A percentile compares a stretch with the other conserved stretches of the same genome.
Evolutionary conservation across 2,329 filamentous ascomycete species (phyloP).

Genomic region (Neonectria magnoliae): DNA sequence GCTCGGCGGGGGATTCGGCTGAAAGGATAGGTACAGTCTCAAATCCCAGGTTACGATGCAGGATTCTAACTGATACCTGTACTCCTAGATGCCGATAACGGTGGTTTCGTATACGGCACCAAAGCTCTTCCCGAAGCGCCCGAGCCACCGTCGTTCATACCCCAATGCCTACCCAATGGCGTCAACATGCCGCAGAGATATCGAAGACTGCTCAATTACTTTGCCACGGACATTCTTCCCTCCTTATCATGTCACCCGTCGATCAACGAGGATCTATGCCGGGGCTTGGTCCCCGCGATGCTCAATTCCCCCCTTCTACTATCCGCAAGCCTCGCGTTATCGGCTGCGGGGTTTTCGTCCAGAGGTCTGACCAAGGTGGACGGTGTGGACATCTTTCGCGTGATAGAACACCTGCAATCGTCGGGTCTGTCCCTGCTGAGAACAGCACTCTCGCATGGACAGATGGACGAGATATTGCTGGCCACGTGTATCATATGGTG

Average conservation of each 20-base stretch:
- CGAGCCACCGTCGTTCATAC: slow-evolving; percentile 20
- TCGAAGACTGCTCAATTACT: slow-evolving; percentile 37
- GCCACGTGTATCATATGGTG: slow-evolving; percentile 46
- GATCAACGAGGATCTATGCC: slow-evolving; percentile 41
- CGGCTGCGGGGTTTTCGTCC: slow-evolving; percentile 41
- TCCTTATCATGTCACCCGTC: slow-evolving; percentile 41
- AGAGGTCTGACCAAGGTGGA: slow-evolving; percentile 36
- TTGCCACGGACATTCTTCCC: slow-evolving; percentile 39
- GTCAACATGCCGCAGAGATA: slow-evolving; percentile 34
- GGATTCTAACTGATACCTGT: background rate
- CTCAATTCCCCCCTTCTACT: slow-evolving; percentile 42
- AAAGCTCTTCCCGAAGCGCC: background rate
- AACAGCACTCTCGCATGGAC: slow-evolving; percentile 31
- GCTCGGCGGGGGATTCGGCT: background rate
- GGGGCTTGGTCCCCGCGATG: slow-evolving; percentile 38
- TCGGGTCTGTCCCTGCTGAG: slow-evolving; percentile 39
- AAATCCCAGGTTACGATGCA: background rate
- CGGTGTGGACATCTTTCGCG: slow-evolving; percentile 29
- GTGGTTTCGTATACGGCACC: slow-evolving; percentile 4
- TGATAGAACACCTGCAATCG: slow-evolving; percentile 39
- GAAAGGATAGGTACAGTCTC: background rate
- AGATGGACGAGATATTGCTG: slow-evolving; percentile 38
- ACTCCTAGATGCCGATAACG: slow-evolving; percentile 9
- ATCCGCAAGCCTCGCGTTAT: slow-evolving; percentile 41
- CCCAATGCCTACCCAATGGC: slow-evolving; percentile 38